Base-by-base conservation (phyloP, 1,284 basidiomycete species). In the Trametes pubescens region DNA sequence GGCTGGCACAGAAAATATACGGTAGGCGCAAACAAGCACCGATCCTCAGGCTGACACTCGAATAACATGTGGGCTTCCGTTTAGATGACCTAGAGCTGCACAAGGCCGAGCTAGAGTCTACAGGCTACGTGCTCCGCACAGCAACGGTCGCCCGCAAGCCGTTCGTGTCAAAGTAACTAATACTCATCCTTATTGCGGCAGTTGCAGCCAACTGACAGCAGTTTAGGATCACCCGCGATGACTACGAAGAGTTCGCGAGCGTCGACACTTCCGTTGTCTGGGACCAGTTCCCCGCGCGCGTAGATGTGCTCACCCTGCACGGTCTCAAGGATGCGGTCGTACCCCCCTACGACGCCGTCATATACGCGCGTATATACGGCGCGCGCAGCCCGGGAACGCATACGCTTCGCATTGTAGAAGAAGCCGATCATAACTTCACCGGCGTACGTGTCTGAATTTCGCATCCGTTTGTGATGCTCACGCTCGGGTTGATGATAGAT, bases 391-490 rank as follows among this genome's bases (percentile, higher is more conserved):
- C 86, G 16, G 91, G 90, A 47, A 91, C 89, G 4, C 90, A 92
- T 71, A 87, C 79, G 32, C 77, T 93, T 29, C 82, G 87, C 71
- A 77, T 88, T 32, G 77, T 91, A 35, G 91, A 92, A 72, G 83
- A 83, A 51, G 89, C 86, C 14, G 90, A 91, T 75, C 91, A 93
- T 72, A 93, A 92, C 74, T 89, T 89, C 70, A 86, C 84, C 37
- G 84, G 85, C 26, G 84, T 85, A 63, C 54, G 80, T 70, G 22
- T 14, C 16, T 3, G 18, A 2, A n/a, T 14, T 14, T 38, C 14
- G 14, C 6, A 38, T 14, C 4, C 37, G 14, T 38, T 14, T 18
- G 18, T 32, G 3, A 4, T 2, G n/a, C 37, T 24, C 21, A 53
- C 21, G 18, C 10, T 1, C 13, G 11, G n/a, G 10, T 38, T 14